A percentile compares a stretch with the other conserved stretches of the same genome.
Conservation (phyloP, 192 early-diverging fungal species). For the Rhizoclosmatium globosum region DNA sequence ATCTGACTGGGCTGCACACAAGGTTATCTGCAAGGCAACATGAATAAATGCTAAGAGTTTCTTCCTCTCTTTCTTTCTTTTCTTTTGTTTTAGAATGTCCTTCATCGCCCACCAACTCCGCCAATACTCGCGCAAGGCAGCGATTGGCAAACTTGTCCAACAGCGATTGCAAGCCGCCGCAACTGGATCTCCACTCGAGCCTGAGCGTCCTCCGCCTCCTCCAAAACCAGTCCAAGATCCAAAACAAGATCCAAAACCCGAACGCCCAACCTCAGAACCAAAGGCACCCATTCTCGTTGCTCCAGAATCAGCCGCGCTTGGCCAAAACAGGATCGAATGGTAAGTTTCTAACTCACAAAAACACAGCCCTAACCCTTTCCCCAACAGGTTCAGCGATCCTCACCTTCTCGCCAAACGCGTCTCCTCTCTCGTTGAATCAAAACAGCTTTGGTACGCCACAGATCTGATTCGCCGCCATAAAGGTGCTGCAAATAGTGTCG, state of each 20-base stretch:
- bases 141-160: not conserved
- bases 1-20: conserved; percentile 70
- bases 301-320: not conserved
- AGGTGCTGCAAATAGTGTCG: not conserved
- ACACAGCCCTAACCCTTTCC: too few relatives aligned
- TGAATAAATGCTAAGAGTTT: not conserved
- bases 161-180: not conserved
- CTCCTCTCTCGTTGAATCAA: not conserved
- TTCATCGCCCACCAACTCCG: not conserved
- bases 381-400: not conserved
- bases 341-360: too few relatives aligned
- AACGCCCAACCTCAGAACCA: not conserved
- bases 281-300: not conserved
- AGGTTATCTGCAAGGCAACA: conserved; percentile 72
- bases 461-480: not conserved
- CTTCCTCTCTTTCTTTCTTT: too few relatives aligned
- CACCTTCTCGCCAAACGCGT: not conserved
- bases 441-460: not conserved
- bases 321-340: not conserved
- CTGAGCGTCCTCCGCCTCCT: too few relatives aligned
- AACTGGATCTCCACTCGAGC: not conserved
- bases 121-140: not conserved
- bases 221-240: not conserved
- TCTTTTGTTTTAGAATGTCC: too few relatives aligned
- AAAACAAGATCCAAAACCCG: not conserved